Conservation (phyloP, 352 stramenopile species). For the Phytophthora colocasiae region DNA sequence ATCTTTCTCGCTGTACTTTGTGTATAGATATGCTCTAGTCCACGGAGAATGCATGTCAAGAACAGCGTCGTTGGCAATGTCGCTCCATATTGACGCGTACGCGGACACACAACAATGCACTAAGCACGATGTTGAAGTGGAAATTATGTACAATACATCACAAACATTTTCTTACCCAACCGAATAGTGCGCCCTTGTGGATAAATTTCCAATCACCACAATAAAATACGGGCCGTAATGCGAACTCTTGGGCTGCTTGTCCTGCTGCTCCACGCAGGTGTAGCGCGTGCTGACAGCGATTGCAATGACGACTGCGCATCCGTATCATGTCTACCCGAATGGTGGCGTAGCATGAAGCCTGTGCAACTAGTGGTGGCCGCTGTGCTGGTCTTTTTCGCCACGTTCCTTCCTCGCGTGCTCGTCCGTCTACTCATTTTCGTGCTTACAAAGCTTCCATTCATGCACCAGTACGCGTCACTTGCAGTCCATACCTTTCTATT, state of each 20-base stretch:
- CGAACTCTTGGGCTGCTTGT: constrained; percentile 9
- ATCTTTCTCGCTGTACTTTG: too few species aligned
- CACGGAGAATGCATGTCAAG: too few species aligned
- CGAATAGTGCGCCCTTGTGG: too few species aligned
- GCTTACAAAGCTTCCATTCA: constrained; percentile 86
- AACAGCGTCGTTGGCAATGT: too few species aligned
- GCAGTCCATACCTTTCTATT: too few species aligned
- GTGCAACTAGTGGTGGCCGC: constrained; percentile 61
- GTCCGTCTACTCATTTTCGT: constrained; percentile 88
- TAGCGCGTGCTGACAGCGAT: constrained; percentile 9
- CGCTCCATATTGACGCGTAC: too few species aligned
- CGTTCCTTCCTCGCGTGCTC: constrained; percentile 86
- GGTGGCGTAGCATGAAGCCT: constrained; percentile 58
- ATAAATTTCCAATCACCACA: constrained; percentile 3
- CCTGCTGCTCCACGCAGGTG: constrained; percentile 17
- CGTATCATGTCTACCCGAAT: constrained; percentile 57
- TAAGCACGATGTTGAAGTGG: too few species aligned
- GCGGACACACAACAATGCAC: too few species aligned
- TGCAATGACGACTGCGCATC: constrained; percentile 54
- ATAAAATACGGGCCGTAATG: constrained; percentile 10
- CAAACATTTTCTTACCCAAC: background rate
- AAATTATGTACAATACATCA: background rate
- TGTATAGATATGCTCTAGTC: too few species aligned
- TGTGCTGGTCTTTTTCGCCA: constrained; percentile 88
- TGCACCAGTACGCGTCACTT: constrained; percentile 61